These are phyloP conservation scores for Tolypocladium sp. DNA, from an alignment of 2,329 filamentous ascomycete genomes.

Conservation along the genomic window DNA sequence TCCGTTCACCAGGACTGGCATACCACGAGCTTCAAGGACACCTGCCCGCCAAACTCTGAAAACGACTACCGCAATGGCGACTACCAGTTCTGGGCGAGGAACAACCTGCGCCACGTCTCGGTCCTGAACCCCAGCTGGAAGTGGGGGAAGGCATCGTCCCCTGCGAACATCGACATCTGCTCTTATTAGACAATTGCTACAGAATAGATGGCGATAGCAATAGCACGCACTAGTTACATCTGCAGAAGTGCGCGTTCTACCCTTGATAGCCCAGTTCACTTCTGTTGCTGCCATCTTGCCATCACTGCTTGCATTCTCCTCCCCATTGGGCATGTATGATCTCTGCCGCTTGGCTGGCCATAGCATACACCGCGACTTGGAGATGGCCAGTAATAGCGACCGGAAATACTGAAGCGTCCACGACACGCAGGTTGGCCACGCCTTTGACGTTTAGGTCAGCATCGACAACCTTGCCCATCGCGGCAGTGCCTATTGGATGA, in stretches of 20 bases:
- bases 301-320: neutral
- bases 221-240: too few relatives aligned
- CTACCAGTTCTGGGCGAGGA: neutral
- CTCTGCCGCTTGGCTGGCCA: slow-evolving; percentile 42
- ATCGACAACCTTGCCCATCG: slow-evolving; percentile 35
- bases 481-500: slow-evolving; percentile 18
- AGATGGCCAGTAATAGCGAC: slow-evolving; percentile 27
- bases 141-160: neutral
- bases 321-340: neutral
- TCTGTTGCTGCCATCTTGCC: neutral
- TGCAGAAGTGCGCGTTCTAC: too few relatives aligned
- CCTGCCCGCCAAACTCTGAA: neutral
- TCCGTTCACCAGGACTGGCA: neutral
- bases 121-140: neutral
- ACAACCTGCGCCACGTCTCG: neutral
- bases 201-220: too few relatives aligned
- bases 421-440: slow-evolving; percentile 24
- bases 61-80: neutral
- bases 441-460: slow-evolving; percentile 25
- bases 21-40: neutral
- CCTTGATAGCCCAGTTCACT: too few relatives aligned
- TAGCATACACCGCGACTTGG: slow-evolving; percentile 41
- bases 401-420: slow-evolving; percentile 28
- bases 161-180: neutral
- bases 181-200: neutral